Evolutionary conservation across 805 yeast species (phyloP).

Genomic region (Debaryomyces castellii): DNA sequence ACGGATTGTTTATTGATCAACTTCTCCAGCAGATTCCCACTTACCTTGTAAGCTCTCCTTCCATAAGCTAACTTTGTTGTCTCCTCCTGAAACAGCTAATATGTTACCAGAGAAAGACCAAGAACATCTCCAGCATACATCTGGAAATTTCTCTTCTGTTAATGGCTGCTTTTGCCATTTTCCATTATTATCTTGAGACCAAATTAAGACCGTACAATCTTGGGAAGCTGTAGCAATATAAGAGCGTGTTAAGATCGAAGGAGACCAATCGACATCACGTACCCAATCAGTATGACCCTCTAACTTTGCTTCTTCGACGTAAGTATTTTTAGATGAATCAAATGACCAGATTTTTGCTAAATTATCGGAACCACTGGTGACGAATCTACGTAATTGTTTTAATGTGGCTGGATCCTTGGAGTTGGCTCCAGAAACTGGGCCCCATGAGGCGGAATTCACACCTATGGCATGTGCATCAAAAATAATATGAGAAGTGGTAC

Average conservation of each 20-base stretch:
- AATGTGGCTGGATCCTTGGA: conserved; percentile 26
- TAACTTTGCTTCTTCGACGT: conserved; percentile 70
- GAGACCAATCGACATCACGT: conserved; percentile 98
- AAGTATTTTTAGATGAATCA: conserved; percentile 54
- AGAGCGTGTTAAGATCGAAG: conserved; percentile 79
- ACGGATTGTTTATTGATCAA: conserved; percentile 63
- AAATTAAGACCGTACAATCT: conserved; percentile 89
- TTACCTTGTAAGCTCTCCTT: conserved; percentile 88
- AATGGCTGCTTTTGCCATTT: conserved; percentile 81
- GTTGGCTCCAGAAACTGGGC: conserved; percentile 52
- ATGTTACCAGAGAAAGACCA: conserved; percentile 97
- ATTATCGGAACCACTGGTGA: conserved; percentile 94
- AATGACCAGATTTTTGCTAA: conserved; percentile 87
- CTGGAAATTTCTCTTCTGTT: conserved; percentile 83
- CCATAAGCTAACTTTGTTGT: conserved; percentile 94
- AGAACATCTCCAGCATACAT: conserved; percentile 96
- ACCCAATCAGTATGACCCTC: conserved; percentile 98
- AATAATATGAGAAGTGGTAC: conserved; percentile 62
- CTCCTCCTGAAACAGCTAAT: conserved; percentile 94
- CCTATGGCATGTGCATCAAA: conserved; percentile 90
- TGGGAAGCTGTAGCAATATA: conserved; percentile 97
- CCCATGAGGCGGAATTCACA: conserved; percentile 95
- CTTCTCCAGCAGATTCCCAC: conserved; percentile 98
- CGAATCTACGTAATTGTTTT: conserved; percentile 67
- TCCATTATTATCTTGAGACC: conserved; percentile 78